Base-by-base conservation (phyloP, 306 rosid species). In the Inga leiocalycina region DNA sequence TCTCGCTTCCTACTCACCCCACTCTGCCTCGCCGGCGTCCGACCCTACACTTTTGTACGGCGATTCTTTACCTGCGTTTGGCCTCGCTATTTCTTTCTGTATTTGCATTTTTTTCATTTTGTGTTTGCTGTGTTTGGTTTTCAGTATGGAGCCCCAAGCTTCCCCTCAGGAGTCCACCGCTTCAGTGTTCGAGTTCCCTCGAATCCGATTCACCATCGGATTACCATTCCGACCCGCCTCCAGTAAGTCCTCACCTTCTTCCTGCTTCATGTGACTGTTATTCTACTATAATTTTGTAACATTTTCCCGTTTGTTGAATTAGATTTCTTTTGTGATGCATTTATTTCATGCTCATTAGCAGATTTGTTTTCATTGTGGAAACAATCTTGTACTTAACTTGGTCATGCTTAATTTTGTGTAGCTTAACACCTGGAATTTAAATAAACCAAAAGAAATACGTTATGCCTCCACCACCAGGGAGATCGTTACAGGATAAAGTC, bases 141-240 rank as follows among this genome's bases (percentile, higher is more conserved):
- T 24, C 79, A 68, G 86, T 76, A 70, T 46, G 86, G 82, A 79
- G 49, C 22, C 56, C 71, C 62, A 71, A 71, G 35, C n/a, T 82
- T 77, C 70, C 84, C 43, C 75, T 81, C n/a, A 87, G 77, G 81
- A 87, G 92, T 37, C 81, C 86, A 12, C 44, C 90, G 4, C 41
- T 54, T 0, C 49, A 83, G 19, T 59, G 48, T 48, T 84, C 90
- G 4, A 84, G 37, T 81, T 86, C 88, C 34, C 6, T 85, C 15
- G 78, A 34, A 76, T 78, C 88, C 41, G 95, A 88, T 79, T 56
- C 89, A 17, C 43, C 71, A 43, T 85, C 74, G 78, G 79, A 72
- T 69, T 76, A 70, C 83, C 81, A 79, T 0, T 46, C 88, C 43
- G 71, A 59, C 30, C 65, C 83, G 17, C 22, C 83, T 27, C 90